A percentile compares a stretch with the other conserved stretches of the same genome.
These are phyloP conservation scores for Brassica juncea DNA, from an alignment of 345 rosid species.

Conservation along the genomic window DNA sequence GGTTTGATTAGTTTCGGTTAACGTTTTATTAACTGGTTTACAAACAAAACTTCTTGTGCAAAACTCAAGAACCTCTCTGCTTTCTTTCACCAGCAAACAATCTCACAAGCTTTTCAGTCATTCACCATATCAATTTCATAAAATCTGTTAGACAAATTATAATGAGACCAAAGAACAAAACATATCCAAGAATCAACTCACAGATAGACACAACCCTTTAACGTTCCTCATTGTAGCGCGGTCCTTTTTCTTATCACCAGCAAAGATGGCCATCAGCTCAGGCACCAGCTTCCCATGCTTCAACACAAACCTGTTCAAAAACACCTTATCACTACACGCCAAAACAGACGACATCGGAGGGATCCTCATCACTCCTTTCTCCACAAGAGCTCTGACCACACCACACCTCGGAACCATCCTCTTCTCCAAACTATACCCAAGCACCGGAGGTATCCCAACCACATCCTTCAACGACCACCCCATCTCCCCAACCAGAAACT, in stretches of 20 bases:
- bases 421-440: slow-evolving; percentile 40
- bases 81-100: not conserved
- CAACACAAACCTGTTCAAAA: not conserved
- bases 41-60: too few species aligned
- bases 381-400: slow-evolving; percentile 26
- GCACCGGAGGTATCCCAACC: slow-evolving; percentile 21
- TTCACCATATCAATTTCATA: not conserved
- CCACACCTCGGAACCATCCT: slow-evolving; percentile 41
- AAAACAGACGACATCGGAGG: slow-evolving; percentile 24
- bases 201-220: not conserved
- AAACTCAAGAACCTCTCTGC: not conserved
- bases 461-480: slow-evolving; percentile 25
- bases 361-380: slow-evolving; percentile 23
- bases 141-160: not conserved
- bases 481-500: slow-evolving; percentile 46
- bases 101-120: not conserved
- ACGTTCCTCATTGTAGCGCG: not conserved
- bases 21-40: not conserved
- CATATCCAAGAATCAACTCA: not conserved
- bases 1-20: too few species aligned
- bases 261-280: slow-evolving; percentile 19
- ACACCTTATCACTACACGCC: not conserved
- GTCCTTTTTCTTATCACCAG: not conserved
- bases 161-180: not conserved
- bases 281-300: slow-evolving; percentile 12